phyloP scores from a whole-genome alignment of 2,329 filamentous ascomycete species.

The Clonostachys rhizophaga region DNA sequence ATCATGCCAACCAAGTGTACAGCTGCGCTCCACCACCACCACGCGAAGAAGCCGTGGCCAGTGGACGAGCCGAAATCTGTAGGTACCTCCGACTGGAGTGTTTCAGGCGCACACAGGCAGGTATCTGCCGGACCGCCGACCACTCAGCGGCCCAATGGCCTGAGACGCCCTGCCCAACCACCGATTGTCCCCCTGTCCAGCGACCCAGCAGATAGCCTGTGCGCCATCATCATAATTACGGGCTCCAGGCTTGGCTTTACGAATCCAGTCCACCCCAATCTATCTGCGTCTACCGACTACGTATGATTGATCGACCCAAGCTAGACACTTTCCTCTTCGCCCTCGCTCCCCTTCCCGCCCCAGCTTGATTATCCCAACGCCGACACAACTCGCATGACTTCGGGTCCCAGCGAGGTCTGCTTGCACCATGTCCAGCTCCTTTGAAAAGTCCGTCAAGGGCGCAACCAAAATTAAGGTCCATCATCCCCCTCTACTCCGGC shows the following conservation, averaged over 20 bases:
- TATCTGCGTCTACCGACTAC: too few species aligned
- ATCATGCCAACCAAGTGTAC: background rate
- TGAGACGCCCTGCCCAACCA: background rate
- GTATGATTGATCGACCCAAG: too few species aligned
- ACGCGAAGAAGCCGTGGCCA: background rate
- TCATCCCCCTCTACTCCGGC: background rate
- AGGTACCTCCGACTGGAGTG: too few species aligned
- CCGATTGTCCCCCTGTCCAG: background rate
- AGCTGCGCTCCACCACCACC: too few species aligned
- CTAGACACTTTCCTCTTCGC: background rate
- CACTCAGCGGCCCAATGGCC: too few species aligned
- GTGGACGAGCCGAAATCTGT: too few species aligned
- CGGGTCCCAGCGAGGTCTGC: too few species aligned
- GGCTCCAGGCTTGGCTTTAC: too few species aligned
- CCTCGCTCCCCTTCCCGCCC: slow-evolving; percentile 3
- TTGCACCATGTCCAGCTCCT: slow-evolving; percentile 70
- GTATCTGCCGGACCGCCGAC: too few species aligned
- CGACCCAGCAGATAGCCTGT: background rate
- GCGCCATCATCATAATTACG: too few species aligned
- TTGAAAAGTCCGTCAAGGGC: slow-evolving; percentile 99
- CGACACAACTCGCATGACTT: background rate
- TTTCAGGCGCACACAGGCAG: too few species aligned
- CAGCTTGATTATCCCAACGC: slow-evolving; percentile 1
- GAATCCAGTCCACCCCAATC: too few species aligned
- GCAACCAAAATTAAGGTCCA: slow-evolving; percentile 92